Evolutionary conservation across 805 yeast species (phyloP), one percentile per base, ranked within the genome.

Genomic region (Danielia reshetovae): DNA sequence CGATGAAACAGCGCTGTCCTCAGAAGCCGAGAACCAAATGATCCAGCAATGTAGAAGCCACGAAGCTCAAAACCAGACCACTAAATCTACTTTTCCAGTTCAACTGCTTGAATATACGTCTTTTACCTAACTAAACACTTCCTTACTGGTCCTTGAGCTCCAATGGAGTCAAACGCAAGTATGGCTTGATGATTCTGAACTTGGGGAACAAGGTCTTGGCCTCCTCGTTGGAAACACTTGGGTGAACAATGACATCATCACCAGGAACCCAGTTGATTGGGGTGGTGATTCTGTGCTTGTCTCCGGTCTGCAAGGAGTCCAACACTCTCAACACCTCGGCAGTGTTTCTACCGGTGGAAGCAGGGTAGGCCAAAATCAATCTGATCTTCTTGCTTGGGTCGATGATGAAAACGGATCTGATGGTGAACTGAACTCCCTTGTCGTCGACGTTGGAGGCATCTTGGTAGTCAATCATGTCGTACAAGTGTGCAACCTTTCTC

Each of bases 271-370:
- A 88, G 76, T 89, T 79, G 57, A 85, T 84, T 41, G 96, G 96
- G 29, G 96, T 88, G 42, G 85, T 93, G 47, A 88, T 75, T 55
- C 90, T 85, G 65, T 77, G 70, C 57, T 75, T 72, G 65, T 89
- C 96, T 51, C 87, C 85, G 45, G 79, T 69, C 71, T 87, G 96
- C 60, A 88, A 70, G 35, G 95, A 84, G 60, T 86, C 96, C 46
- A 88, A 68, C 38, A 84, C 95, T 69, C 97, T 83, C 62, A 89
- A 72, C 24, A 88, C 90, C 72, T 88, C 97, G 39, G 85, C 76
- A 43, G 95, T 76, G 79, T 89, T 88, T 75, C 97, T 84, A 60
- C 97, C 97, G 42, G 85, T 80, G 29, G 95, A 82, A 40, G 96
- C 93, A 39, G 97, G 97, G 73, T 88, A 88, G 15, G 90, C 76